Evolutionary conservation across 2,329 filamentous ascomycete species (phyloP).

Genomic region (Talaromyces sp.): DNA sequence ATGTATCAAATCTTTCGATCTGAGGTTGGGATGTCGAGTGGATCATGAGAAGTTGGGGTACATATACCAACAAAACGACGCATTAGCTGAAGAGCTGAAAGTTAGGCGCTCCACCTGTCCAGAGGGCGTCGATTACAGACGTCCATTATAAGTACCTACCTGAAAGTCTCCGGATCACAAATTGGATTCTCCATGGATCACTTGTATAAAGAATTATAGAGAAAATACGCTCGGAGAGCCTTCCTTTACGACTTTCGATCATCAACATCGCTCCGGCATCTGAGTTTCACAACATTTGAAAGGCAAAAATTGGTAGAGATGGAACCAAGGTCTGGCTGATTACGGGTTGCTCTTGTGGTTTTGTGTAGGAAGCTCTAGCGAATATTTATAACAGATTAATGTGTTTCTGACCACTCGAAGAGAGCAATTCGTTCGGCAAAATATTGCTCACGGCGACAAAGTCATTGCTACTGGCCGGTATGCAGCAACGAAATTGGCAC

Average conservation of each 20-base stretch:
- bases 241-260: neutral
- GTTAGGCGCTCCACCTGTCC: neutral
- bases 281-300: neutral
- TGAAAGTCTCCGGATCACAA: neutral
- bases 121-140: neutral
- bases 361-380: slow-evolving; percentile 3
- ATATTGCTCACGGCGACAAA: slow-evolving; percentile 14
- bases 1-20: neutral
- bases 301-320: neutral
- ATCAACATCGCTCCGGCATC: neutral
- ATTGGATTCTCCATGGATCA: neutral
- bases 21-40: neutral
- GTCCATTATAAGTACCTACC: neutral
- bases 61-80: neutral
- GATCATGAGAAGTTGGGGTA: neutral
- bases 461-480: slow-evolving; percentile 19
- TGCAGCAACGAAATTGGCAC: slow-evolving; percentile 16
- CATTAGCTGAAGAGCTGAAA: slow-evolving; percentile 1
- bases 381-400: neutral
- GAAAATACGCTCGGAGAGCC: too few relatives aligned
- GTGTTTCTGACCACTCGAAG: neutral
- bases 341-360: slow-evolving; percentile 17
- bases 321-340: slow-evolving; percentile 16
- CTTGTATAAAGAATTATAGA: neutral
- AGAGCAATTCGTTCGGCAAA: slow-evolving; percentile 19